These are phyloP conservation scores for Knoxia roxburghii DNA, from an alignment of 257 asterid genomes.

Conservation along the genomic window DNA sequence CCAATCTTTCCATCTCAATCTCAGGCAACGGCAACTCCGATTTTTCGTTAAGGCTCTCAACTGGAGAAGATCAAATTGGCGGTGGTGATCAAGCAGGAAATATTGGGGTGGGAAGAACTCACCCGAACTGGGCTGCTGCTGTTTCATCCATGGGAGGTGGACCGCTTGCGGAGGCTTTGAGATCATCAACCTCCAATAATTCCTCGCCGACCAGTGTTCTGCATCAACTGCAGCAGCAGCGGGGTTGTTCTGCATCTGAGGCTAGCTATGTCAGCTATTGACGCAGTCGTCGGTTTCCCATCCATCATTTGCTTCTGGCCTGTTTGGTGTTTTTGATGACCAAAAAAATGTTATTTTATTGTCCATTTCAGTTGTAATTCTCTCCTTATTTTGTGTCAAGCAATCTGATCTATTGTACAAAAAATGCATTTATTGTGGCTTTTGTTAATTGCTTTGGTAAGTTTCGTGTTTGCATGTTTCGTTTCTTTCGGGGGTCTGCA, in stretches of 20 bases:
- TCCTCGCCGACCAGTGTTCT: constrained; percentile 80
- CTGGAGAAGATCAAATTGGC: constrained; percentile 31
- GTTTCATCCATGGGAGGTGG: constrained; percentile 64
- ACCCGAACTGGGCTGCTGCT: constrained; percentile 31
- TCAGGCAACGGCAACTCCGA: constrained; percentile 47
- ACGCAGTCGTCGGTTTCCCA: not conserved
- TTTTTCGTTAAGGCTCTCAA: constrained; percentile 68
- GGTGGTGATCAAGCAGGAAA: constrained; percentile 15
- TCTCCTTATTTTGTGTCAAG: not conserved
- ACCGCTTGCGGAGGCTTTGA: constrained; percentile 83
- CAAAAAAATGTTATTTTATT: not conserved
- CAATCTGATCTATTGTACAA: constrained; percentile 1
- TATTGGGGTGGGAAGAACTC: constrained; percentile 29
- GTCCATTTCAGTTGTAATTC: not conserved
- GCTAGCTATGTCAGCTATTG: constrained; percentile 42
- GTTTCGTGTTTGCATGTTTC: not conserved
- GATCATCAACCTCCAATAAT: constrained; percentile 52
- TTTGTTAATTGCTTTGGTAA: not conserved
- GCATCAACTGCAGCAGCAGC: constrained; percentile 37
- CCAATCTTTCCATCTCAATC: constrained; percentile 58
- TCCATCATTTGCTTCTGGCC: no score
- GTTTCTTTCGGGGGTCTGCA: no score
- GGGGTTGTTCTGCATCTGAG: constrained; percentile 26
- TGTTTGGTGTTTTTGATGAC: not conserved
- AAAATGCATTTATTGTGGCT: not conserved